phyloP scores from a whole-genome alignment of 2,329 filamentous ascomycete genomes.

The Xylaria sp. region DNA sequence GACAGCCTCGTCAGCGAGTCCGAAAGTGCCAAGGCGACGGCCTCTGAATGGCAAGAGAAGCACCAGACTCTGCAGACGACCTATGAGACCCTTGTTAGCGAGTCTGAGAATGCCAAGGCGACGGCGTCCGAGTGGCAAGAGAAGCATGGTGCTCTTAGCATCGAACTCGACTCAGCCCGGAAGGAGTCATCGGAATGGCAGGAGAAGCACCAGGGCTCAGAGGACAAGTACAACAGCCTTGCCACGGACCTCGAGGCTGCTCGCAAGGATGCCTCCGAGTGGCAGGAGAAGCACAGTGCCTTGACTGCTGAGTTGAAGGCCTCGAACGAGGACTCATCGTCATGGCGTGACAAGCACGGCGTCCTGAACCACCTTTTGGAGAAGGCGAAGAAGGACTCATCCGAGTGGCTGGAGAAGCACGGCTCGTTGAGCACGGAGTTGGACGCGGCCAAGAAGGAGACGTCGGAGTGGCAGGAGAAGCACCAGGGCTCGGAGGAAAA shows the following conservation, averaged over 20 bases:
- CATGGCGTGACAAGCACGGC: slow-evolving; percentile 24
- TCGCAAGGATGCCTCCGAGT: slow-evolving; percentile 27
- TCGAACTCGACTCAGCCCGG: slow-evolving; percentile 4
- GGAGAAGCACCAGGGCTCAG: slow-evolving; percentile 25
- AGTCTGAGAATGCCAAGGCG: too few relatives aligned
- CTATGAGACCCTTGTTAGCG: slow-evolving; percentile 14
- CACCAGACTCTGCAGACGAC: slow-evolving; percentile 17
- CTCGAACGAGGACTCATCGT: slow-evolving; percentile 28
- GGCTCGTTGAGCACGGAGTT: slow-evolving; percentile 20
- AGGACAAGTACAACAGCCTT: slow-evolving; percentile 19
- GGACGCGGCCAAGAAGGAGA: slow-evolving; percentile 25
- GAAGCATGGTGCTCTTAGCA: slow-evolving; percentile 1
- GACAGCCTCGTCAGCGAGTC: slow-evolving; percentile 2
- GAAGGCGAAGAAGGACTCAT: neutral
- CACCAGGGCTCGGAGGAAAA: slow-evolving; percentile 19
- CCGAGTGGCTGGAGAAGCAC: neutral
- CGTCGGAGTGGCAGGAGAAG: slow-evolving; percentile 25
- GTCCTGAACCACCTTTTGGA: neutral
- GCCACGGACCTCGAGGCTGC: slow-evolving; percentile 33
- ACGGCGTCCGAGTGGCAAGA: neutral
- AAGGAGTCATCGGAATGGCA: slow-evolving; percentile 23
- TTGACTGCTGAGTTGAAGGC: slow-evolving; percentile 27
- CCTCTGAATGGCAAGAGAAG: slow-evolving; percentile 29
- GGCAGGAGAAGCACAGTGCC: slow-evolving; percentile 19
- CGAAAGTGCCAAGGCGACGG: slow-evolving; percentile 22